Evolutionary conservation across 2,329 filamentous ascomycete species (phyloP), one percentile per base, ranked within the genome.

Genomic region (Talaromyces sp.): DNA sequence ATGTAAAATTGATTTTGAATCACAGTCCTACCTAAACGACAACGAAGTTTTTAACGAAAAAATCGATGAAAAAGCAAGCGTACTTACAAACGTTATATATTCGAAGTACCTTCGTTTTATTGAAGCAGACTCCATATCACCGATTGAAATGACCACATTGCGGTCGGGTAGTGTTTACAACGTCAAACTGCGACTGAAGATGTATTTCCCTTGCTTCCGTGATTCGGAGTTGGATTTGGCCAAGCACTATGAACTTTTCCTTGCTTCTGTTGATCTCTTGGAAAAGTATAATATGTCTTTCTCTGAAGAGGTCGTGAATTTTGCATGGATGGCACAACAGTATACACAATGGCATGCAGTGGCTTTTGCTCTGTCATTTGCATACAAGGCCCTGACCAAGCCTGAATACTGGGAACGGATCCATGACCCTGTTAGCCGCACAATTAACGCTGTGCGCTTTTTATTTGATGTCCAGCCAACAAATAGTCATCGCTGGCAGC

Each of bases 281-380:
- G 59, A 61, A 44, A 54, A n/a, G 1, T 53, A 56, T 14, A 44
- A 42, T 2, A 30, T 56, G 28, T 34, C 14, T 23, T 42, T 31
- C 8, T 52, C 52, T 8, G 34, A 54, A 6, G 34, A 60, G 3
- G 47, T 56, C 16, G 27, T 52, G 16, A 16, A 14, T 2, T 61
- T 54, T 47, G 27, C 18, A 16, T 61, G 59, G 59, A 36, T 56
- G 18, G 28, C 53, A 31, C 28, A 47, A 14, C 53, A 56, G 30
- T 61, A 61, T 50, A 47, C 52, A n/a, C 59, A 61, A 18, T 61
- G 59, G 59, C 59, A 61, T 12, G 59, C 52, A n/a, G 52, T 44
- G 31, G 52, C 59, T 2, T 61, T 61, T 34, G 23, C 42, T 27
- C 59, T 61, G 1, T 61, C 36, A 30, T 53, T 30, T 34, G 14